Evolutionary conservation across 164 flowering plant species (phyloP).

Genomic region (Brasenia schreberi): DNA sequence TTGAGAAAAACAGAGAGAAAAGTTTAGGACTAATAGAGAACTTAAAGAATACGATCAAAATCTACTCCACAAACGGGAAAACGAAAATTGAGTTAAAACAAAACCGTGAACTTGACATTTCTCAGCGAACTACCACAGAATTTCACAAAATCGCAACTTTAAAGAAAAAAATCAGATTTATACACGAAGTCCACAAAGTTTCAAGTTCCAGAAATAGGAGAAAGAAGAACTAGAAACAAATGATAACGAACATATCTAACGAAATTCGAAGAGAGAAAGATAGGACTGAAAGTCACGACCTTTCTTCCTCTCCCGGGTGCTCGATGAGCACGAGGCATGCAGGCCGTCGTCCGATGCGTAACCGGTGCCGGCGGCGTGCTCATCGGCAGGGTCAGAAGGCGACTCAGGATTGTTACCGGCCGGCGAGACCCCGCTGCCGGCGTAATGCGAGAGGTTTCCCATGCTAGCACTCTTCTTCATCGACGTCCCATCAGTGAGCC

Average conservation of each 20-base stretch:
- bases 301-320: conserved; percentile 69
- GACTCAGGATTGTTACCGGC: conserved; percentile 42
- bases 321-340: conserved; percentile 45
- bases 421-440: conserved; percentile 34
- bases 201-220: too few species aligned
- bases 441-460: conserved; percentile 62
- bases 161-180: too few species aligned
- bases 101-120: too few species aligned
- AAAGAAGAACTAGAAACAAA: too few species aligned
- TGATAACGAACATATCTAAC: not conserved
- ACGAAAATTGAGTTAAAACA: too few species aligned
- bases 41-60: too few species aligned
- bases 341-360: conserved; percentile 74
- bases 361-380: conserved; percentile 35
- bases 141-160: too few species aligned
- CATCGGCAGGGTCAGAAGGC: conserved; percentile 25
- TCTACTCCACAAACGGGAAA: too few species aligned
- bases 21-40: too few species aligned
- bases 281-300: conserved; percentile 18
- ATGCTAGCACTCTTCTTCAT: conserved; percentile 91
- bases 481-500: conserved; percentile 61
- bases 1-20: too few species aligned
- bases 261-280: not conserved
- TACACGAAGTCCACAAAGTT: too few species aligned
- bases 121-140: too few species aligned